These are phyloP conservation scores for Gymnopilus junonius DNA, from an alignment of 768 basidiomycete species.

Conservation along the genomic window DNA sequence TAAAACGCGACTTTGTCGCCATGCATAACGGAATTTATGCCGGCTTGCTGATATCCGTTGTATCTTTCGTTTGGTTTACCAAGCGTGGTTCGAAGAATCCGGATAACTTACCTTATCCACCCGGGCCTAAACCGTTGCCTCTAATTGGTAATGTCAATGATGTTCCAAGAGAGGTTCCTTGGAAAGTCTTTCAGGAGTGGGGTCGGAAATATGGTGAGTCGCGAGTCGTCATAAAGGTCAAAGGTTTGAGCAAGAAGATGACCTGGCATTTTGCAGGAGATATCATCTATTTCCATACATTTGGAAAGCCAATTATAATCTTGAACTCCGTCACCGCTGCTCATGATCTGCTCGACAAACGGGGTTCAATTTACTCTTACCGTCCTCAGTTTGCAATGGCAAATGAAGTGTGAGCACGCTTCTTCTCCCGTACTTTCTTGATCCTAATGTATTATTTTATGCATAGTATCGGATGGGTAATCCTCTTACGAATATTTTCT, in stretches of 20 bases:
- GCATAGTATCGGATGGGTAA: not conserved
- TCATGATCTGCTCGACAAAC: not conserved
- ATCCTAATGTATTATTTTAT: not conserved
- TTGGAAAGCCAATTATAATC: not conserved
- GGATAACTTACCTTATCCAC: not conserved
- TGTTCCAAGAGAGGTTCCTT: not conserved
- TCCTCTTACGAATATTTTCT: not conserved
- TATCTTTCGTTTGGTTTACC: too few relatives aligned
- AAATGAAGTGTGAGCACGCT: not conserved
- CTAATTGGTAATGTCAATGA: not conserved
- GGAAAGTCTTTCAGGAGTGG: not conserved
- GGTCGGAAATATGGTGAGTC: not conserved
- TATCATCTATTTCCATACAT: not conserved
- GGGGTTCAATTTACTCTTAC: not conserved
- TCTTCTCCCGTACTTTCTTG: not conserved
- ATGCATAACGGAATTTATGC: too few relatives aligned
- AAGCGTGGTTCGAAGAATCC: not conserved
- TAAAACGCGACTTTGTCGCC: too few relatives aligned
- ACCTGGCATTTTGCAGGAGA: not conserved
- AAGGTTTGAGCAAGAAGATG: not conserved
- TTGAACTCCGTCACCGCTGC: not conserved
- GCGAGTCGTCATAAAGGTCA: not conserved
- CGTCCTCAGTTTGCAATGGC: not conserved
- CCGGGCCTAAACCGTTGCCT: not conserved
- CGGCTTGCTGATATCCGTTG: too few relatives aligned